Percentiles rank a stretch among this genome's conserved stretches.
Conservation (phyloP, 1,284 basidiomycete genomes). For the Exobasidium cylindrosporum region DNA sequence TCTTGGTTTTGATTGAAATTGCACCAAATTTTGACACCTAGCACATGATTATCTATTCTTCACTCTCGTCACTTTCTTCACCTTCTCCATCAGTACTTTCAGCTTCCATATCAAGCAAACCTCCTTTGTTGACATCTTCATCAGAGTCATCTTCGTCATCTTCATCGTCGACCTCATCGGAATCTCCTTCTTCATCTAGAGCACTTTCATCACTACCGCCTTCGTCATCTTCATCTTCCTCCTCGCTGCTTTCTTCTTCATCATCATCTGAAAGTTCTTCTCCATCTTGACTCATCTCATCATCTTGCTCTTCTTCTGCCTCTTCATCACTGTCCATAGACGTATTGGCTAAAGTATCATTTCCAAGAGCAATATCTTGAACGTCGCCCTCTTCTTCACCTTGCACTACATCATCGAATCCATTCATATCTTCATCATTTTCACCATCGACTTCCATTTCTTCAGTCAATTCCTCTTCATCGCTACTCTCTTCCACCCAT, state of each 20-base stretch:
- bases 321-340: not conserved
- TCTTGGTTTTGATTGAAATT: too few species aligned
- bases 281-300: conserved; percentile 11
- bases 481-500: conserved; percentile 14
- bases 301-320: conserved; percentile 14
- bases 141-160: conserved; percentile 14
- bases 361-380: conserved; percentile 12
- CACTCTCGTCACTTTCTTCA: conserved; percentile 10
- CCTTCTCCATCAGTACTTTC: not conserved
- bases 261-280: conserved; percentile 16
- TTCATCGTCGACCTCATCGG: conserved; percentile 2
- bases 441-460: conserved; percentile 52
- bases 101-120: conserved; percentile 13
- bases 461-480: conserved; percentile 16
- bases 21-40: too few species aligned
- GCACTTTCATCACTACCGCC: conserved; percentile 2
- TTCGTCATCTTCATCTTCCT: not conserved
- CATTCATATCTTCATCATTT: conserved; percentile 60
- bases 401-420: conserved; percentile 46
- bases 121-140: conserved; percentile 2
- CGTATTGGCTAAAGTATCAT: not conserved
- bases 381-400: conserved; percentile 16
- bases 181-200: conserved; percentile 4
- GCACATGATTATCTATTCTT: too few species aligned
- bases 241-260: conserved; percentile 13